A percentile compares a stretch with the other conserved stretches of the same genome.
Evolutionary conservation across 176 grass and related monocot species (phyloP).

Genomic region (Tillandsia fasciculata): DNA sequence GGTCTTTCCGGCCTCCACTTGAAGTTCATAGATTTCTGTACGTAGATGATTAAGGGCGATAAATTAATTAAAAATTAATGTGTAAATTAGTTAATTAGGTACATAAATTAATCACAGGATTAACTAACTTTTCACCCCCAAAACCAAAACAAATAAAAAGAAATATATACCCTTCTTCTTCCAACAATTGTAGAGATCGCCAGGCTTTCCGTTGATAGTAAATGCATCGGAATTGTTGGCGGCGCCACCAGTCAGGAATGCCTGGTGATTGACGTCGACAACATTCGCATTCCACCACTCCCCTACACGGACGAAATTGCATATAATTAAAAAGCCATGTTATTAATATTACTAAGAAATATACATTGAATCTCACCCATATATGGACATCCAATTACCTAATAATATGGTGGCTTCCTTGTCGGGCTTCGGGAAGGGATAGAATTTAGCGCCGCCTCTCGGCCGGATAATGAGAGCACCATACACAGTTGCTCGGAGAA

Average conservation of each 20-base stretch:
- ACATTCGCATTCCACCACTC: constrained; percentile 71
- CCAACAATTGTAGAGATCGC: constrained; percentile 34
- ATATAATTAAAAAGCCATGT: background rate
- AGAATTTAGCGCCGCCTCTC: background rate
- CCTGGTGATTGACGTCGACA: constrained; percentile 7
- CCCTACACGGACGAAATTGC: constrained; percentile 10
- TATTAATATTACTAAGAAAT: background rate
- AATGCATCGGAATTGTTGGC: constrained; percentile 28
- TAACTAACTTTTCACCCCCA: background rate
- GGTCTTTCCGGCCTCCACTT: constrained; percentile 32
- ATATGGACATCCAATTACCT: background rate
- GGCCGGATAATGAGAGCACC: constrained; percentile 9
- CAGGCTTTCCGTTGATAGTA: constrained; percentile 58
- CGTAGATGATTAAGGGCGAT: background rate
- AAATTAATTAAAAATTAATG: too few species aligned
- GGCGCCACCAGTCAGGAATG: background rate
- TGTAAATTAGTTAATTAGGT: background rate
- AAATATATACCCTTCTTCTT: constrained; percentile 28
- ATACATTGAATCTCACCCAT: too few species aligned
- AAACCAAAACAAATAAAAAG: too few species aligned
- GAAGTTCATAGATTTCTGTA: constrained; percentile 32
- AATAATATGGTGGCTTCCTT: constrained; percentile 1
- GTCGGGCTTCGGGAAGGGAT: background rate
- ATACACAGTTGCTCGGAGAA: constrained; percentile 5
- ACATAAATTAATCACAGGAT: background rate